Base-by-base conservation (phyloP, 495 filamentous ascomycete genomes). In the Neurospora sp. region DNA sequence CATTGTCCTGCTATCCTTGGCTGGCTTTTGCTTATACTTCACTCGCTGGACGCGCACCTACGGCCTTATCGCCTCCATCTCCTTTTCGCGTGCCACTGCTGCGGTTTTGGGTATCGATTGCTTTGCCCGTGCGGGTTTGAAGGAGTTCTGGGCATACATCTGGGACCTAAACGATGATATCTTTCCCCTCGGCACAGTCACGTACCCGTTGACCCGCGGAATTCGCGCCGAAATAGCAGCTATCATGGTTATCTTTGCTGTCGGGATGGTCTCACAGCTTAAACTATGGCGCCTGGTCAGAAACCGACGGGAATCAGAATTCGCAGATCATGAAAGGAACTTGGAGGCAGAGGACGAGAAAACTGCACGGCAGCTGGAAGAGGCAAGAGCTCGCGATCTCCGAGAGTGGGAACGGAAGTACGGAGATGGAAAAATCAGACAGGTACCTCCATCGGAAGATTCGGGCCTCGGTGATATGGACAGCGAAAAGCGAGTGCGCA, bases 121-220 rank as follows among this genome's bases (percentile, higher is more conserved):
- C 79, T 96, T 94, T 77, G 94, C 91, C 76, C 85, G 90, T 69
- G 95, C 94, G 14, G 95, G 95, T 0, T 82, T 97, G 76, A 97
- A 96, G 78, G 95, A 98, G 78, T 98, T 98, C 73, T 98, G 95
- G 95, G 86, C 94, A 11, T 98, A 97, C 79, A 88, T 97, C 40
- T 98, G 95, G 95, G 85, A 85, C 69, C 84, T 98, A 42, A 97
- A 97, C 79, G 84, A 88, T 42, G 85, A 92, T 35, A 82, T 93
- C 5, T 98, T 98, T 77, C 94, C 95, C 0, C 81, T 93, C 22
- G 85, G 86, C 31, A 90, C 91, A 1, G 84, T 85, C 40, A 94
- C 91, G 0, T 98, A 97, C 78, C 95, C 95, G 0, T 85, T 97
- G 4, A 97, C 95, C 0, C 90, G 91, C 61, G 93, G 93, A 12